phyloP scores from a whole-genome alignment of 139 green algal genomes.

The Ostreobium quekettii region DNA sequence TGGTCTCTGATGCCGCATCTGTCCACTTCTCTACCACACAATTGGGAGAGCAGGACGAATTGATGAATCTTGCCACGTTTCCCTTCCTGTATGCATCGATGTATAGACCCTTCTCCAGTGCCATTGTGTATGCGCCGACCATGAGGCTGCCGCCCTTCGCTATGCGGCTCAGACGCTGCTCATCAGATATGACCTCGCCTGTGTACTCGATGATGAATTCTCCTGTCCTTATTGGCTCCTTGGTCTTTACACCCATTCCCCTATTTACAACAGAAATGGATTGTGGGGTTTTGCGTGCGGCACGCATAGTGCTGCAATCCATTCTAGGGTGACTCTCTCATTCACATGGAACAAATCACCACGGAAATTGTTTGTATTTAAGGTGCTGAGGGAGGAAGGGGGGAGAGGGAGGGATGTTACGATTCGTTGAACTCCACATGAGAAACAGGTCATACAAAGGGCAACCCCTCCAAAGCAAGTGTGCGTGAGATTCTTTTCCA shows the following conservation, averaged over 20 bases:
- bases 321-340: background rate
- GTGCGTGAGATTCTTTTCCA: too few species aligned
- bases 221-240: slow-evolving; percentile 1
- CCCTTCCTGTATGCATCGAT: background rate
- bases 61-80: background rate
- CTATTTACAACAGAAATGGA: background rate
- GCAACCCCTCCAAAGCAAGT: too few species aligned
- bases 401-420: background rate
- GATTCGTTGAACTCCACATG: background rate
- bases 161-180: background rate
- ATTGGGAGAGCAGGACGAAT: background rate
- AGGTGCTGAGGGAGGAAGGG: background rate
- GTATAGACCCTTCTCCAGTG: background rate
- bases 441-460: too few species aligned
- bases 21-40: background rate
- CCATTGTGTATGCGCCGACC: background rate
- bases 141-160: background rate
- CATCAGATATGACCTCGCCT: slow-evolving; percentile 17
- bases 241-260: slow-evolving; percentile 1
- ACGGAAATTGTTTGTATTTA: background rate
- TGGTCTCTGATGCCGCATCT: background rate
- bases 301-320: background rate
- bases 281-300: background rate
- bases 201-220: slow-evolving; percentile 25
- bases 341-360: background rate